Evolutionary conservation across 805 yeast species (phyloP).

Genomic region (Cyberlindnera mississippiensis): DNA sequence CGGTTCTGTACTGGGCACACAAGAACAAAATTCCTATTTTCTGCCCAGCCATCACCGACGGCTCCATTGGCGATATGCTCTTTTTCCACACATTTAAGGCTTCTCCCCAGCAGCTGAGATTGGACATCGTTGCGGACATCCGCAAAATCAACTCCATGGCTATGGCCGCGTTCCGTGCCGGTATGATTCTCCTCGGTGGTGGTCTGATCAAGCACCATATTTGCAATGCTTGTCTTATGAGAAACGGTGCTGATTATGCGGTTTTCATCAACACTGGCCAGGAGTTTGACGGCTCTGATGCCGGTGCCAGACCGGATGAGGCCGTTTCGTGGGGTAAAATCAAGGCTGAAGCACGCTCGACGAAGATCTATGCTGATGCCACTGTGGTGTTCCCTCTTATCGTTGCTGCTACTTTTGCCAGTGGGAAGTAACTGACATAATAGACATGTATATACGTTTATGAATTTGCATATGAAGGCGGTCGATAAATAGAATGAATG

Average conservation of each 20-base stretch:
- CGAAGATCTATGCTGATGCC: slow-evolving; percentile 93
- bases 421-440: slow-evolving; percentile 32
- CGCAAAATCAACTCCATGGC: slow-evolving; percentile 88
- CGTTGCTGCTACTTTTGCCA: slow-evolving; percentile 96
- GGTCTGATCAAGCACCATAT: slow-evolving; percentile 96
- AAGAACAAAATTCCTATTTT: slow-evolving; percentile 93
- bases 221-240: slow-evolving; percentile 96
- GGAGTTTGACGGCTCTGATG: slow-evolving; percentile 98
- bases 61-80: slow-evolving; percentile 97
- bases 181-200: slow-evolving; percentile 95
- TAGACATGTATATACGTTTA: neutral
- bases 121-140: slow-evolving; percentile 93
- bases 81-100: slow-evolving; percentile 97
- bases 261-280: slow-evolving; percentile 97
- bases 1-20: slow-evolving; percentile 97
- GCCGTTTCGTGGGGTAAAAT: slow-evolving; percentile 99
- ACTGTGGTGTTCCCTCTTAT: slow-evolving; percentile 92
- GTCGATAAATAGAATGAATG: too few relatives aligned
- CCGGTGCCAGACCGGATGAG: slow-evolving; percentile 99
- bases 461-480: too few relatives aligned
- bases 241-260: slow-evolving; percentile 98
- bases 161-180: slow-evolving; percentile 91
- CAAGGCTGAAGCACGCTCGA: slow-evolving; percentile 87
- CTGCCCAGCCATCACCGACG: slow-evolving; percentile 97
- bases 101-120: slow-evolving; percentile 81